These are phyloP conservation scores for Talaromyces sp. DNA, from an alignment of 2,329 filamentous ascomycete genomes.

Conservation along the genomic window DNA sequence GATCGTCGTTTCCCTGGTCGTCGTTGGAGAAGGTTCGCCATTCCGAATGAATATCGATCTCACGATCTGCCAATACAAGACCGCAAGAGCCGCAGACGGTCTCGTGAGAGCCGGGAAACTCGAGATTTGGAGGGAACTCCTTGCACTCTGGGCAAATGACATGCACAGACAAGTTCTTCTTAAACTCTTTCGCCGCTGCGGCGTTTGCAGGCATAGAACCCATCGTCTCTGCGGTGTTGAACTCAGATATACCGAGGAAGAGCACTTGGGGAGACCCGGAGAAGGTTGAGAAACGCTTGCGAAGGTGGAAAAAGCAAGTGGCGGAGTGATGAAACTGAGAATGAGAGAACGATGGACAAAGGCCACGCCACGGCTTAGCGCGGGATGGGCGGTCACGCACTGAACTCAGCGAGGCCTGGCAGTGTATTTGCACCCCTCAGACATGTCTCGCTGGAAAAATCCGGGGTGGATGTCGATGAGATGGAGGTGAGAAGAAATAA, in stretches of 20 bases:
- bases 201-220: slow-evolving; percentile 31
- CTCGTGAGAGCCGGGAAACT: slow-evolving; percentile 90
- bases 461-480: slow-evolving; percentile 3
- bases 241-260: no score
- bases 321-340: background rate
- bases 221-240: background rate
- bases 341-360: slow-evolving; percentile 4
- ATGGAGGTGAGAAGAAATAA: background rate
- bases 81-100: slow-evolving; percentile 91
- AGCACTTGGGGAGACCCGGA: background rate
- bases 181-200: slow-evolving; percentile 51
- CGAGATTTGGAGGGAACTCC: slow-evolving; percentile 83
- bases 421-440: slow-evolving; percentile 8
- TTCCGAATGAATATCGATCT: slow-evolving; percentile 93
- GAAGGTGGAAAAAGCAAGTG: slow-evolving; percentile 4
- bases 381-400: slow-evolving; percentile 13
- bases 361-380: slow-evolving; percentile 12
- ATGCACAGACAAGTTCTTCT: slow-evolving; percentile 80
- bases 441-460: slow-evolving; percentile 12
- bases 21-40: slow-evolving; percentile 99
- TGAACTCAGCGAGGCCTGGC: slow-evolving; percentile 14
- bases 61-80: slow-evolving; percentile 81
- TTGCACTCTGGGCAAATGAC: slow-evolving; percentile 88
- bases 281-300: background rate
- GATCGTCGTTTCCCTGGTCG: slow-evolving; percentile 92